A percentile compares a stretch with the other conserved stretches of the same genome.
phyloP scores from a whole-genome alignment of 495 filamentous ascomycete genomes.

The Talaromyces stipitatus region DNA sequence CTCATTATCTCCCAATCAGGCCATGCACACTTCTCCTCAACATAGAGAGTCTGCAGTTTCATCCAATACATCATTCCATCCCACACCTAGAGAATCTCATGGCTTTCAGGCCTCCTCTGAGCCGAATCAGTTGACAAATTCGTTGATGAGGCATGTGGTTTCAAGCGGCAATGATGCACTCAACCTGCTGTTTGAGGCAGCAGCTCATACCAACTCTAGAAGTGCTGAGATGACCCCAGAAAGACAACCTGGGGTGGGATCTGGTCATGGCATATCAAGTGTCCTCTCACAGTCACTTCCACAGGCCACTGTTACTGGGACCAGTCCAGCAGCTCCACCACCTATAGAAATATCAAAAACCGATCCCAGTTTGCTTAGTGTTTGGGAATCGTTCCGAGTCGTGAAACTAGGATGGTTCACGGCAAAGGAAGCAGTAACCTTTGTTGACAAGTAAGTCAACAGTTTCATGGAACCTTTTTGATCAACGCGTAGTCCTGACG shows the following conservation, averaged over 20 bases:
- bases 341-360: constrained; percentile 26
- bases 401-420: constrained; percentile 49
- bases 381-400: constrained; percentile 45
- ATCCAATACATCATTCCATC: neutral
- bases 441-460: constrained; percentile 43
- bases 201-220: constrained; percentile 23
- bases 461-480: neutral
- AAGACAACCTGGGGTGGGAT: neutral
- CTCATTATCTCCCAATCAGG: neutral
- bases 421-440: constrained; percentile 41
- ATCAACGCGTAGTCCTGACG: neutral
- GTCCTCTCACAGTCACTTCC: neutral
- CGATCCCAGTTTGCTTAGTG: constrained; percentile 25
- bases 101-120: constrained; percentile 1
- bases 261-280: neutral
- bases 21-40: neutral
- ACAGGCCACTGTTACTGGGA: constrained; percentile 1
- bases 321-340: constrained; percentile 7
- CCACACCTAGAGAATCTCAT: neutral
- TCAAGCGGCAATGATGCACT: constrained; percentile 46
- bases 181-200: constrained; percentile 47
- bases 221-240: constrained; percentile 2
- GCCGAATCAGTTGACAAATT: constrained; percentile 21
- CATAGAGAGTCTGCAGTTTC: neutral
- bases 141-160: constrained; percentile 43